phyloP scores from a whole-genome alignment of 257 asterid genomes.

The Solanum piurae region DNA sequence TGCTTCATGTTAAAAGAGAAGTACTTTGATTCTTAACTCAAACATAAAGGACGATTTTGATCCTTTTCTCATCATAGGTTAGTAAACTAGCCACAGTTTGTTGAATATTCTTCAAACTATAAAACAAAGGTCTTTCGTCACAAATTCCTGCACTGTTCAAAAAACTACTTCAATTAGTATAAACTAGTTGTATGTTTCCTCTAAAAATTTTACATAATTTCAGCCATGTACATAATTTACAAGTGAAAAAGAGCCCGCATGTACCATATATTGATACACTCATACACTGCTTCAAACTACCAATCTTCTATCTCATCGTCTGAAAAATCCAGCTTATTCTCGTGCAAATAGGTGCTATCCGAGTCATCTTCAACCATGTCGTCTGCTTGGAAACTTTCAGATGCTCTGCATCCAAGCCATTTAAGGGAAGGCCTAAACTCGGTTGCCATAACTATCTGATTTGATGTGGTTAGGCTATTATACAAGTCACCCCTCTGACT shows the following conservation, averaged over 20 bases:
- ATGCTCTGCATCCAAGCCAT: constrained; percentile 51
- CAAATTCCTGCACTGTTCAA: background rate
- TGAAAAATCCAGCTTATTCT: constrained; percentile 15
- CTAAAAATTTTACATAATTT: background rate
- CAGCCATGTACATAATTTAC: constrained; percentile 5
- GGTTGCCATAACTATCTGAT: constrained; percentile 38
- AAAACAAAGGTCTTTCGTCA: background rate
- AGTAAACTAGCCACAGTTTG: background rate
- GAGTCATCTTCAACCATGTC: constrained; percentile 9
- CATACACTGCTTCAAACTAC: constrained; percentile 11
- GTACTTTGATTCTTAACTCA: too few relatives aligned
- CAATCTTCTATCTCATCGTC: constrained; percentile 88
- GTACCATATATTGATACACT: background rate
- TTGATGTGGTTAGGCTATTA: constrained; percentile 8
- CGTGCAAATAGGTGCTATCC: constrained; percentile 9
- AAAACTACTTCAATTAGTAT: background rate
- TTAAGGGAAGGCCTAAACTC: constrained; percentile 54
- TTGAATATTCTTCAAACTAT: background rate
- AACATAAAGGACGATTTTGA: too few relatives aligned
- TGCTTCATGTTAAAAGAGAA: too few relatives aligned
- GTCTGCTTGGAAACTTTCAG: constrained; percentile 9
- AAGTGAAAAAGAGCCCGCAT: background rate
- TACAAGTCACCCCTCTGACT: constrained; percentile 25
- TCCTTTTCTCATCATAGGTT: background rate
- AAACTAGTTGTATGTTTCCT: background rate